Conservation (phyloP, 257 asterid species). For the Cordia subcordata region DNA sequence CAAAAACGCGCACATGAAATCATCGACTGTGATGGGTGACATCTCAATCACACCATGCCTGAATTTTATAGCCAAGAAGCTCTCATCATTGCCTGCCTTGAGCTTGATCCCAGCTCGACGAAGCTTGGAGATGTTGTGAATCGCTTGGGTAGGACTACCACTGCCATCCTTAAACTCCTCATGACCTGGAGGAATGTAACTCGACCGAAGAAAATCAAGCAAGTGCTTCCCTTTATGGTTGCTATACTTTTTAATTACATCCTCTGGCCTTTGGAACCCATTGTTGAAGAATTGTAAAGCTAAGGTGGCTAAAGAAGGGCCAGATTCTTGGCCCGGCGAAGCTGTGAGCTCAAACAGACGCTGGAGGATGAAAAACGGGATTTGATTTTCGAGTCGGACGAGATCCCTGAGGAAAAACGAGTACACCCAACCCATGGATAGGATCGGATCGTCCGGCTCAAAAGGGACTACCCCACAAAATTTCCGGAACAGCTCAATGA, state of each 20-base stretch:
- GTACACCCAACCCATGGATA: constrained; percentile 64
- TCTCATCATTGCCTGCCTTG: constrained; percentile 32
- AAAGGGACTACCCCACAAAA: constrained; percentile 46
- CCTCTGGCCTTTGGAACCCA: constrained; percentile 40
- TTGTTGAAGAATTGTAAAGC: constrained; percentile 54
- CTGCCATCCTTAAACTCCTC: constrained; percentile 19
- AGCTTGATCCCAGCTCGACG: constrained; percentile 64
- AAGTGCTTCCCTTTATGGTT: constrained; percentile 49
- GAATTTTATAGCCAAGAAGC: constrained; percentile 55
- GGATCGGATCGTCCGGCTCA: constrained; percentile 67
- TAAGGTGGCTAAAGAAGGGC: constrained; percentile 32
- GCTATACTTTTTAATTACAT: constrained; percentile 22
- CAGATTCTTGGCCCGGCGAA: constrained; percentile 30
- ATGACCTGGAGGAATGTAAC: constrained; percentile 45
- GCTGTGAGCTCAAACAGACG: constrained; percentile 50
- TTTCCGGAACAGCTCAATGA: constrained; percentile 66
- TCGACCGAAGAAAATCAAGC: constrained; percentile 74
- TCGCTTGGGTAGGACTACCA: constrained; percentile 35
- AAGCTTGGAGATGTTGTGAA: constrained; percentile 64
- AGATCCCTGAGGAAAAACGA: constrained; percentile 64
- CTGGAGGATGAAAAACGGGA: constrained; percentile 67
- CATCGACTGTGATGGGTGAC: constrained; percentile 71
- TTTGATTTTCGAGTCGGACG: constrained; percentile 75
- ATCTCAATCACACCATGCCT: constrained; percentile 56
- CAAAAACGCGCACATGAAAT: constrained; percentile 66